Conservation (phyloP, 169 alveolate genomes). For the Plasmodium knowlesi region DNA sequence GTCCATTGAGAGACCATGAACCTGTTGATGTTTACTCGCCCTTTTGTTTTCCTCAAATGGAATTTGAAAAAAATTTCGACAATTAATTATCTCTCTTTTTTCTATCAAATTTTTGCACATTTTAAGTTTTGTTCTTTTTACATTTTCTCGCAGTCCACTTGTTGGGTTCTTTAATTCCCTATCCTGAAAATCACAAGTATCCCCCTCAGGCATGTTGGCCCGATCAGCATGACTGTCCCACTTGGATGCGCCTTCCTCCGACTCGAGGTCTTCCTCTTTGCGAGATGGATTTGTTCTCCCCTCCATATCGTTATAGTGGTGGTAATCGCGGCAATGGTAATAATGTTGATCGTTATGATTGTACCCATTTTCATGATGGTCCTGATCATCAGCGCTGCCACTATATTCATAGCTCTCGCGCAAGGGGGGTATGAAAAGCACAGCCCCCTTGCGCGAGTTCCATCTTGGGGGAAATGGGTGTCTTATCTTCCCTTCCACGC, state of each 20-base stretch:
- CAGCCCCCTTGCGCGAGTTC: background rate
- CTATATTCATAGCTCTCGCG: background rate
- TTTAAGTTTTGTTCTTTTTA: conserved; percentile 19
- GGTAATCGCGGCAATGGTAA: background rate
- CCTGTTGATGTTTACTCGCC: background rate
- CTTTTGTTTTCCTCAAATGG: background rate
- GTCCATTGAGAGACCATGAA: background rate
- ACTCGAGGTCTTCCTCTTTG: background rate
- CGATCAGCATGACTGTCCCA: background rate
- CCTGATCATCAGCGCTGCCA: background rate
- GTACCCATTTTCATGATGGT: too few species aligned
- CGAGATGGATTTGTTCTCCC: background rate
- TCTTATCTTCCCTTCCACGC: background rate
- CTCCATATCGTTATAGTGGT: background rate
- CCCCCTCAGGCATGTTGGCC: background rate
- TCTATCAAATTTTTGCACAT: background rate
- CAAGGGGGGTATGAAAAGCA: background rate
- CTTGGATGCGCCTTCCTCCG: background rate
- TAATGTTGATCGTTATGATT: background rate
- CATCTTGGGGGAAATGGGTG: background rate
- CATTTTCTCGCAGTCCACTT: background rate
- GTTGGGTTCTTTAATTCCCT: background rate
- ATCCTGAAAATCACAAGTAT: background rate
- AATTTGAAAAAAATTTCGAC: conserved; percentile 14
- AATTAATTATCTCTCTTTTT: conserved; percentile 11